Conservation (phyloP, 163 green algal species). For the Scenedesmus sp. region DNA sequence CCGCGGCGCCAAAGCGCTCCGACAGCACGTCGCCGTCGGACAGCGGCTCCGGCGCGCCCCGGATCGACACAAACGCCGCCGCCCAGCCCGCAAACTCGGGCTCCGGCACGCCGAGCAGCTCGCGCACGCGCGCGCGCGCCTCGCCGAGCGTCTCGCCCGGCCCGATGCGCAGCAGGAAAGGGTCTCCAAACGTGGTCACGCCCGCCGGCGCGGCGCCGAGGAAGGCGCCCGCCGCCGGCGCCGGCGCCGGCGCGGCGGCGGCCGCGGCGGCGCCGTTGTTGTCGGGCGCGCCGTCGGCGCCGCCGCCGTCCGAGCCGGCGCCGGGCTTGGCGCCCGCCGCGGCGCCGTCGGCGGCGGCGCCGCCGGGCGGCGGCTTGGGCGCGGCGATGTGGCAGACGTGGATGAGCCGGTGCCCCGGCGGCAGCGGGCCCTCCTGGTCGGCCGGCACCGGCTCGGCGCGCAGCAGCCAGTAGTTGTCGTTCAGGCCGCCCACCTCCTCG, state of each 20-base stretch:
- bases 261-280: constrained; percentile 38
- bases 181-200: constrained; percentile 81
- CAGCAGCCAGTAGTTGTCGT: constrained; percentile 87
- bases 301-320: constrained; percentile 7
- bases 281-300: too few species aligned
- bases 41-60: constrained; percentile 47
- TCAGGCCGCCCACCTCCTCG: constrained; percentile 73
- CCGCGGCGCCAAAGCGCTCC: constrained; percentile 21
- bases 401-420: constrained; percentile 45
- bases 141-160: constrained; percentile 79
- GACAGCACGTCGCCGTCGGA: constrained; percentile 52
- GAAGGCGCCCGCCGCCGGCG: neutral
- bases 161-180: constrained; percentile 82
- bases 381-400: constrained; percentile 53
- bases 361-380: neutral
- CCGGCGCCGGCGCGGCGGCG: neutral
- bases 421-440: constrained; percentile 59
- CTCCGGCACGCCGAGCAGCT: constrained; percentile 70
- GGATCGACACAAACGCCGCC: constrained; percentile 54
- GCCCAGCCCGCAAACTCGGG: constrained; percentile 81
- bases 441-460: constrained; percentile 80
- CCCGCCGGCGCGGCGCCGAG: constrained; percentile 35
- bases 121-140: constrained; percentile 72
- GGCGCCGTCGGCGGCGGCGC: neutral
- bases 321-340: neutral